Evolutionary conservation across 2,329 filamentous ascomycete genomes (phyloP).

Genomic region (Rugonectria rugulosa): DNA sequence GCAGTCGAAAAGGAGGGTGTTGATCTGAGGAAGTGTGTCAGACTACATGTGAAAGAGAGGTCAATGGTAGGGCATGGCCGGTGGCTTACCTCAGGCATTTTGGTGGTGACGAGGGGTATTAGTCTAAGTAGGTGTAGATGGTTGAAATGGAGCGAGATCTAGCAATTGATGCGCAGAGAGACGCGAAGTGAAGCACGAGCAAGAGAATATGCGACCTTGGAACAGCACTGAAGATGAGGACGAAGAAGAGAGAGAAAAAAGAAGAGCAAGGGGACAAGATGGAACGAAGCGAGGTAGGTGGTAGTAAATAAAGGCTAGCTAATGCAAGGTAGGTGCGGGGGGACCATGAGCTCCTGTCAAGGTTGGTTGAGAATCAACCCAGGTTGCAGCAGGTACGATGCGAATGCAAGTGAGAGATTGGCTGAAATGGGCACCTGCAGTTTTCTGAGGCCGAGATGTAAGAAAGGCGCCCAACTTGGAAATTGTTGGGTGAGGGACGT

Average conservation of each 20-base stretch:
- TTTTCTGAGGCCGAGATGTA: conserved; percentile 21
- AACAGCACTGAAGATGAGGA: conserved; percentile 15
- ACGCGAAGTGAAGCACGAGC: background rate
- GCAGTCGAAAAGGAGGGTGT: conserved; percentile 76
- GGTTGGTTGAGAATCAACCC: conserved; percentile 3
- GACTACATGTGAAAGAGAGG: background rate
- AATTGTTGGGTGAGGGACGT: conserved; percentile 18
- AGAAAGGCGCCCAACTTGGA: background rate
- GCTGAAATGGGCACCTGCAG: conserved; percentile 11
- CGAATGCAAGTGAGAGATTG: conserved; percentile 9
- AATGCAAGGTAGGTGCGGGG: conserved; percentile 23
- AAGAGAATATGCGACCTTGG: background rate
- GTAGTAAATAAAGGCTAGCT: background rate
- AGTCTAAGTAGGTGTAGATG: background rate
- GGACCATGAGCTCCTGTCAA: conserved; percentile 11
- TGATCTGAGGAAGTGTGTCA: conserved; percentile 55
- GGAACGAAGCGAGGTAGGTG: conserved; percentile 17
- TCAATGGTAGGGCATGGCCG: background rate
- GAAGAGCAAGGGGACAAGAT: conserved; percentile 21
- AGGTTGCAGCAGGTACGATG: conserved; percentile 9
- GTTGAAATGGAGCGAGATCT: background rate
- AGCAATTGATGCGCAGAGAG: conserved; percentile 5
- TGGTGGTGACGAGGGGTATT: conserved; percentile 3
- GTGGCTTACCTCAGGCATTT: conserved; percentile 18
- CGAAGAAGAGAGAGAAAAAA: conserved; percentile 20